phyloP scores from a whole-genome alignment of 176 grass and related monocot species.

The Cenchrus fungigraminus region DNA sequence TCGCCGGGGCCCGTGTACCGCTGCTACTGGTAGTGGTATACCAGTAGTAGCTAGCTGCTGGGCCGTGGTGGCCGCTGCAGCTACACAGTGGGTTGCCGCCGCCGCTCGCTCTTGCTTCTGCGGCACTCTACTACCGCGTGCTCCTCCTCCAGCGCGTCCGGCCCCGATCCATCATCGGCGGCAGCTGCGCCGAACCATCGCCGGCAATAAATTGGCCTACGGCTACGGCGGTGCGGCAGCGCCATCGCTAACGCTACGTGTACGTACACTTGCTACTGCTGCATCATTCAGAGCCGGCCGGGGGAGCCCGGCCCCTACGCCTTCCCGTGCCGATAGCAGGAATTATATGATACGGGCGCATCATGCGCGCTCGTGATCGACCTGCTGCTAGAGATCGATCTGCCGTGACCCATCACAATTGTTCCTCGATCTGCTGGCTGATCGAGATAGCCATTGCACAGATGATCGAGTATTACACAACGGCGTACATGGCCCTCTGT shows the following conservation, averaged over 20 bases:
- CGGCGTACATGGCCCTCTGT: not conserved
- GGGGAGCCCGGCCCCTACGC: too few species aligned
- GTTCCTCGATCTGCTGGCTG: not conserved
- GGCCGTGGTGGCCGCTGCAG: not conserved
- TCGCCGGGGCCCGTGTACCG: not conserved
- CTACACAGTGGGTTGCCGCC: not conserved
- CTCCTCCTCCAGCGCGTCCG: not conserved
- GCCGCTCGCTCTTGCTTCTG: conserved; percentile 4
- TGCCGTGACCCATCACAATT: too few species aligned
- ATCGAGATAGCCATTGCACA: too few species aligned
- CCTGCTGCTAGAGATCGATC: not conserved
- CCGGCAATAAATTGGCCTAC: conserved; percentile 12
- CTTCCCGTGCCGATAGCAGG: not conserved
- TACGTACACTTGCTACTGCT: too few species aligned
- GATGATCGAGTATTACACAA: too few species aligned
- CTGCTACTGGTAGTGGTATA: not conserved
- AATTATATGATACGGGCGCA: not conserved
- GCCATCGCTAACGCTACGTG: not conserved
- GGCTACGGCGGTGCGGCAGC: not conserved
- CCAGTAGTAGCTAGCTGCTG: not conserved
- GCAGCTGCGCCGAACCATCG: conserved; percentile 11
- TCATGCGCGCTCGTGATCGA: not conserved
- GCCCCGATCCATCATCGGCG: conserved; percentile 4
- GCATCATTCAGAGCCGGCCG: too few species aligned
- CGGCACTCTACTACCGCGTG: conserved; percentile 4